Conservation (phyloP, 1,284 basidiomycete species). For the Sanguinoderma infundibulare region DNA sequence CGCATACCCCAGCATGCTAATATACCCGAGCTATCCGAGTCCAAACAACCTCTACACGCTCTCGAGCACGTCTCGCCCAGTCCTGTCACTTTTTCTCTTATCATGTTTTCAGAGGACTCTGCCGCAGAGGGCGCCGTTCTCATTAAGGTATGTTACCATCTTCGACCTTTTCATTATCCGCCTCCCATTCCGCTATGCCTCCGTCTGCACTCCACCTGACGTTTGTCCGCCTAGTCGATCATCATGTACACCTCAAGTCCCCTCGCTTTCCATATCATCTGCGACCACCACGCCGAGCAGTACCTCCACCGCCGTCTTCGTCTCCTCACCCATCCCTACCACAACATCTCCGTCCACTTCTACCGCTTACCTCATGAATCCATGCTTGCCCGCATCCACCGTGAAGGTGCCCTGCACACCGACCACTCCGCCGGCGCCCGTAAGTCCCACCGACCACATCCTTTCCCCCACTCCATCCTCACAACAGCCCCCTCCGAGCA, state of each 20-base stretch:
- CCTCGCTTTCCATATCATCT: conserved; percentile 52
- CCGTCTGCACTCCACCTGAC: neutral
- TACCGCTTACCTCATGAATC: conserved; percentile 43
- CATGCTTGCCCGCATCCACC: conserved; percentile 47
- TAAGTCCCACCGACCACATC: conserved; percentile 33
- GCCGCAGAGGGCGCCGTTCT: conserved; percentile 49
- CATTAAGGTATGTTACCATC: conserved; percentile 47
- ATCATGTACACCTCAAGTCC: conserved; percentile 49
- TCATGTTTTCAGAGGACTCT: conserved; percentile 49
- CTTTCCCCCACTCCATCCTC: neutral
- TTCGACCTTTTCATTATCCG: no score
- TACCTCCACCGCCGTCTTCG: conserved; percentile 42
- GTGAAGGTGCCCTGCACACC: conserved; percentile 49
- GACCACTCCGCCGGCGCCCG: conserved; percentile 52
- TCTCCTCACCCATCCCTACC: conserved; percentile 42
- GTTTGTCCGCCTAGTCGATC: conserved; percentile 40
- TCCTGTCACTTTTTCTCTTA: conserved; percentile 47
- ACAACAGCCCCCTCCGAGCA: conserved; percentile 23
- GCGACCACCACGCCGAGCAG: conserved; percentile 44
- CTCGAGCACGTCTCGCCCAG: conserved; percentile 21
- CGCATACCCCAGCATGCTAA: conserved; percentile 13
- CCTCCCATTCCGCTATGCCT: no score
- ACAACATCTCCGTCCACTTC: conserved; percentile 44
- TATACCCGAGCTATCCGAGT: conserved; percentile 2
- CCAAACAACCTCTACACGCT: neutral